Conservation (phyloP, 1,284 basidiomycete genomes). For the Vanrija humicola region DNA sequence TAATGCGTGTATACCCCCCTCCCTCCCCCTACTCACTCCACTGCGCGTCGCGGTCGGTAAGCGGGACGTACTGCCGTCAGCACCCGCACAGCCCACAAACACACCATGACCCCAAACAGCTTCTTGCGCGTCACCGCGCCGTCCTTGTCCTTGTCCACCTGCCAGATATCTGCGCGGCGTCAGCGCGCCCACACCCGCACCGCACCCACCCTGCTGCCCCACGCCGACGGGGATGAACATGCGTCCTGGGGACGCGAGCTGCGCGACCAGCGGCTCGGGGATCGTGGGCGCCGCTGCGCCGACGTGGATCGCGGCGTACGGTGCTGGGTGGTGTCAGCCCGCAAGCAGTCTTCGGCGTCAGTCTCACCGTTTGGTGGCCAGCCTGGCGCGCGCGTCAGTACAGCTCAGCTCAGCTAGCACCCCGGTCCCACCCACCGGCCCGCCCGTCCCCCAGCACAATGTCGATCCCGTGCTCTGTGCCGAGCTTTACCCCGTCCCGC, state of each 20-base stretch:
- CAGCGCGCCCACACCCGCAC: not conserved
- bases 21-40: constrained; percentile 13
- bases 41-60: constrained; percentile 48
- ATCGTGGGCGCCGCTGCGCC: constrained; percentile 81
- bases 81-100: not conserved
- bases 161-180: constrained; percentile 59
- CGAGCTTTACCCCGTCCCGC: constrained; percentile 56
- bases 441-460: constrained; percentile 78
- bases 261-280: constrained; percentile 70
- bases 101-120: constrained; percentile 77
- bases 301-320: constrained; percentile 88
- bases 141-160: constrained; percentile 72
- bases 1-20: too few relatives aligned
- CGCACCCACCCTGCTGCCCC: constrained; percentile 39
- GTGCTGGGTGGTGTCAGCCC: constrained; percentile 53
- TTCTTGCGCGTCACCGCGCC: constrained; percentile 65
- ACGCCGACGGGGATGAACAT: constrained; percentile 92
- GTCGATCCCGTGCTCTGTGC: constrained; percentile 6
- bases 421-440: constrained; percentile 51
- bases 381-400: constrained; percentile 2
- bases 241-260: constrained; percentile 76
- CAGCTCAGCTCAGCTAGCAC: too few relatives aligned
- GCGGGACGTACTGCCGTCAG: constrained; percentile 49
- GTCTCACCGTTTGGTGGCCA: constrained; percentile 10
- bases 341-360: too few relatives aligned